phyloP scores from a whole-genome alignment of 306 rosid species.

The Quercus robur region DNA sequence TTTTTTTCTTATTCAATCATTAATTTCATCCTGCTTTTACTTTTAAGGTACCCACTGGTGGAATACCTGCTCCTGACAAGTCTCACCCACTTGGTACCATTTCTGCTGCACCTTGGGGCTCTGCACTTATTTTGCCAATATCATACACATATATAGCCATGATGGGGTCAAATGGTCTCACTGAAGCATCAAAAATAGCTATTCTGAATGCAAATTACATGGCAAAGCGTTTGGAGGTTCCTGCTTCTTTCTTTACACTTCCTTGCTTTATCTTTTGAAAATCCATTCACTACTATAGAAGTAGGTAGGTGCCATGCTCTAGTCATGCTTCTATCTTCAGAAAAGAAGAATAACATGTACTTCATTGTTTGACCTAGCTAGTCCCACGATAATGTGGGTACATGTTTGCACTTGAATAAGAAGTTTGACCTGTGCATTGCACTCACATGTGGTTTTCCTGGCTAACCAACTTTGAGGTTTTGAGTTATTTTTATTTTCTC shows the following conservation, averaged over 20 bases:
- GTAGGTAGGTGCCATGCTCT: not conserved
- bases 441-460: not conserved
- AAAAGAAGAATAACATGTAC: not conserved
- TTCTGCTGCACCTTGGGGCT: slow-evolving; percentile 99
- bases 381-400: not conserved
- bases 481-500: not conserved
- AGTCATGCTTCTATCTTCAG: not conserved
- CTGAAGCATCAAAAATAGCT: slow-evolving; percentile 93
- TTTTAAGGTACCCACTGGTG: slow-evolving; percentile 76
- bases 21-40: not conserved
- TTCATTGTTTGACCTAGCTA: not conserved
- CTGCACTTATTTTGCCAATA: slow-evolving; percentile 97
- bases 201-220: slow-evolving; percentile 97
- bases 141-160: slow-evolving; percentile 95
- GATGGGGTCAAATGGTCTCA: slow-evolving; percentile 99
- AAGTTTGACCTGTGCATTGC: not conserved
- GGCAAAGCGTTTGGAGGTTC: slow-evolving; percentile 97
- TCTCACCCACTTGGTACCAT: slow-evolving; percentile 90
- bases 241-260: slow-evolving; percentile 12
- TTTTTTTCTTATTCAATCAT: not conserved
- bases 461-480: not conserved
- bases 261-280: not conserved
- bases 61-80: slow-evolving; percentile 81
- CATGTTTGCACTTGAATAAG: not conserved
- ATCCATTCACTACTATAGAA: not conserved